These are phyloP conservation scores for Monilinia vaccinii-corymbosi DNA, from an alignment of 2,329 filamentous ascomycete genomes.

Conservation along the genomic window DNA sequence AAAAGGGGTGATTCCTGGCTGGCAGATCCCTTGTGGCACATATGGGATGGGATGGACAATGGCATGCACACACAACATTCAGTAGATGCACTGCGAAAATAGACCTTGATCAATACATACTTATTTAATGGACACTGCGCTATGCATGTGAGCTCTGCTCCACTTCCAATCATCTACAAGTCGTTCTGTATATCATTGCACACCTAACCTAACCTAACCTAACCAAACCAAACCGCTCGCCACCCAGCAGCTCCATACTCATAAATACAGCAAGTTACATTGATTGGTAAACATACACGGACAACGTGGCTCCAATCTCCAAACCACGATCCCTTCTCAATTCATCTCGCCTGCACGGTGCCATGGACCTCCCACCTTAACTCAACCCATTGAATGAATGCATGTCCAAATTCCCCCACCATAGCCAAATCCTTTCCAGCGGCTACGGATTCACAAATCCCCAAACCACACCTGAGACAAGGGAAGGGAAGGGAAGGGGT, in stretches of 20 bases:
- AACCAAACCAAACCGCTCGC: neutral
- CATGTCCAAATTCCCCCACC: neutral
- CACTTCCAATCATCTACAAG: neutral
- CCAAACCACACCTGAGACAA: neutral
- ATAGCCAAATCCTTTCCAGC: neutral
- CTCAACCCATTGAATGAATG: neutral
- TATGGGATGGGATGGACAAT: neutral
- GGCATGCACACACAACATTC: neutral
- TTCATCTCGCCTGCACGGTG: neutral
- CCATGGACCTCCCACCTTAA: neutral
- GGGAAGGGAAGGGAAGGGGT: neutral
- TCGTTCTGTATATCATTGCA: neutral
- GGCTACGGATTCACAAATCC: neutral
- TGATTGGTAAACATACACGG: neutral
- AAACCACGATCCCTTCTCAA: neutral
- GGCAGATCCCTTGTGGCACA: neutral
- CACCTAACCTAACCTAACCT: neutral
- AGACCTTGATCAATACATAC: neutral
- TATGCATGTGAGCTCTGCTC: neutral
- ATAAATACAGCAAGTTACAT: neutral
- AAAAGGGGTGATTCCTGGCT: neutral
- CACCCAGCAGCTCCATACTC: neutral
- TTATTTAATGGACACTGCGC: neutral
- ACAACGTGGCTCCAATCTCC: neutral
- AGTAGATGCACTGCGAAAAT: neutral